Conservation (phyloP, 2,329 filamentous ascomycete genomes). For the Microdochium bolleyi region DNA sequence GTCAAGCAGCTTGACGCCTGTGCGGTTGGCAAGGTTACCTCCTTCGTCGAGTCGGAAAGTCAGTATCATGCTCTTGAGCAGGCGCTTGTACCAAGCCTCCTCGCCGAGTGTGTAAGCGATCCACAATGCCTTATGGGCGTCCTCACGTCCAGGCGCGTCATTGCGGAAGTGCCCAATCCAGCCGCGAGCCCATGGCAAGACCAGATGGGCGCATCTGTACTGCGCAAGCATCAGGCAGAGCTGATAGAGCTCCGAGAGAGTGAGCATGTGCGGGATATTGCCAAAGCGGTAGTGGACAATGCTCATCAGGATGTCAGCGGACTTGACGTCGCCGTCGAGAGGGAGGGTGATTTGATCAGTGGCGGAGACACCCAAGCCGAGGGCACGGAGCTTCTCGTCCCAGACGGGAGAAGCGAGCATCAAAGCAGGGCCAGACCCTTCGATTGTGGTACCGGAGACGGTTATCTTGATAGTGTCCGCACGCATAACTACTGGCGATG, state of each 20-base stretch:
- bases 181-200: constrained; percentile 13
- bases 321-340: constrained; percentile 6
- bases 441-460: background rate
- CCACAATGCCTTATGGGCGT: constrained; percentile 11
- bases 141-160: background rate
- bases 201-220: constrained; percentile 13
- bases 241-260: constrained; percentile 12
- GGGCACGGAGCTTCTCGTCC: background rate
- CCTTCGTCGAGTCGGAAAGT: constrained; percentile 8
- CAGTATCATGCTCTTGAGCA: constrained; percentile 12
- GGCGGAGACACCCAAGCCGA: too few relatives aligned
- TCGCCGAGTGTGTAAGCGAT: constrained; percentile 16
- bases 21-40: constrained; percentile 11
- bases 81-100: constrained; percentile 10
- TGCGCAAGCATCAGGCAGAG: constrained; percentile 7
- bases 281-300: constrained; percentile 16
- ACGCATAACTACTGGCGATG: too few relatives aligned
- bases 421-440: background rate
- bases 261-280: constrained; percentile 6
- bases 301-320: constrained; percentile 9
- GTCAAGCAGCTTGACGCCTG: constrained; percentile 8
- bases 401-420: background rate
- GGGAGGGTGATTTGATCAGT: background rate
- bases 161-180: constrained; percentile 8
- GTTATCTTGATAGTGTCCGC: background rate